Conservation (phyloP, 768 basidiomycete genomes). For the Leccinum boreale region DNA sequence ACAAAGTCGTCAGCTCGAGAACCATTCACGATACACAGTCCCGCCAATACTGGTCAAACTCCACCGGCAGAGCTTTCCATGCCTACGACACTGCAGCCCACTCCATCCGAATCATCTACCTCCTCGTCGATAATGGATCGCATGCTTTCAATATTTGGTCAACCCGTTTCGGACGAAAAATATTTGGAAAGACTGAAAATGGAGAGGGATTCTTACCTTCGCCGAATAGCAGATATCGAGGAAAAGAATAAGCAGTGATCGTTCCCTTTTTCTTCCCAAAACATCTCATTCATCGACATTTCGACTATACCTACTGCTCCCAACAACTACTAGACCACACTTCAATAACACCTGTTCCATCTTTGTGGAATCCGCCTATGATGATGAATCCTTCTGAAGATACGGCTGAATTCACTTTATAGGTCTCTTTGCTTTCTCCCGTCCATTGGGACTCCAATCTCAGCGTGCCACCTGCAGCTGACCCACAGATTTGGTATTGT, state of each 20-base stretch:
- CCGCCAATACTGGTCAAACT: not conserved
- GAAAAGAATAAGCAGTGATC: slow-evolving; percentile 34
- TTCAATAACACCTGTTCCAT: slow-evolving; percentile 62
- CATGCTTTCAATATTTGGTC: slow-evolving; percentile 32
- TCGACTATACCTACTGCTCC: slow-evolving; percentile 3
- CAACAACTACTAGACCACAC: slow-evolving; percentile 41
- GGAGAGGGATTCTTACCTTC: slow-evolving; percentile 52
- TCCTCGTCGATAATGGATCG: slow-evolving; percentile 33
- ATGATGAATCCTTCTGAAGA: slow-evolving; percentile 46
- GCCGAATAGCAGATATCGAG: slow-evolving; percentile 53
- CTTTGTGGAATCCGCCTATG: slow-evolving; percentile 59
- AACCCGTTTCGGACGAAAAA: slow-evolving; percentile 66
- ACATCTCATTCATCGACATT: not conserved
- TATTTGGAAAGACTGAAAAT: slow-evolving; percentile 59
- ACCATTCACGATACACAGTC: not conserved
- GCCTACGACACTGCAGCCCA: slow-evolving; percentile 16
- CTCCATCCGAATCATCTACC: not conserved
- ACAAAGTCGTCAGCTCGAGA: slow-evolving; percentile 13
- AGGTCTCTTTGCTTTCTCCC: slow-evolving; percentile 38
- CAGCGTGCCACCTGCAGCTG: slow-evolving; percentile 36
- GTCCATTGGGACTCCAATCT: slow-evolving; percentile 47
- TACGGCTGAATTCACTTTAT: slow-evolving; percentile 67
- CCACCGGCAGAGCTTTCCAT: not conserved
- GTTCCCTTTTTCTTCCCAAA: not conserved
- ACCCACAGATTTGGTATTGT: slow-evolving; percentile 44